Base-by-base conservation (phyloP, 2,329 filamentous ascomycete genomes). In the Byssothecium circinans region DNA sequence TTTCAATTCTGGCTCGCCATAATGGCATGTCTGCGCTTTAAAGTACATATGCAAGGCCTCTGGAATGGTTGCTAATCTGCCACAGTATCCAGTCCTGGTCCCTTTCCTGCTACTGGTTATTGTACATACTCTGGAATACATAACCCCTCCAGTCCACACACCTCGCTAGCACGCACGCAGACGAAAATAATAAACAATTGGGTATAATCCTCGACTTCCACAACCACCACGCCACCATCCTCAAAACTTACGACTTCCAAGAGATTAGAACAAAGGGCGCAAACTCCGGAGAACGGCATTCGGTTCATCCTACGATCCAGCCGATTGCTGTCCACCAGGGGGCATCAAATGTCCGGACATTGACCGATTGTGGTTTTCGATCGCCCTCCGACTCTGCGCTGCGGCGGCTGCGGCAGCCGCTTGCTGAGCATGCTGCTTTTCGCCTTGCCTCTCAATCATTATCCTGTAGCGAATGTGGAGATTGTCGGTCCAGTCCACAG, bases 401-500 rank as follows among this genome's bases (percentile, higher is more conserved):
- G 48, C 50, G 6, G 51, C 61, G 23, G 46, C 43, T 10, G 51
- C 45, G 10, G 57, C 42, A 10, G 57, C 42, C 19, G 57, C 58
- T 38, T 60, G 62, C 40, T 68, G 64, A 17, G 56, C 53, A 41
- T 60, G 49, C 22, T 62, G 64, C 62, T 74, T 70, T 22, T 68
- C 67, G 30, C 62, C 74, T 54, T 74, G 74, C 68, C 67, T 57
- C 44, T 71, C 69, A 25, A 71, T 68, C 78, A 79, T 67, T 73
- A 79, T 64, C 69, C 81, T 77, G 61, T 82, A 81, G 45, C 77
- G 74, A 71, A 82, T 82, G 61, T 81, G 78, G 48, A 79, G 68
- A 45, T 78, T 77, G 54, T 79, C 78, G 45, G 77, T 82, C 61
- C 86, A 88, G 65, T 96, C 90, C 48, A 91, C 80, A 45, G 86